Base-by-base conservation (phyloP, 306 rosid genomes). In the Pachyrhizus erosus region DNA sequence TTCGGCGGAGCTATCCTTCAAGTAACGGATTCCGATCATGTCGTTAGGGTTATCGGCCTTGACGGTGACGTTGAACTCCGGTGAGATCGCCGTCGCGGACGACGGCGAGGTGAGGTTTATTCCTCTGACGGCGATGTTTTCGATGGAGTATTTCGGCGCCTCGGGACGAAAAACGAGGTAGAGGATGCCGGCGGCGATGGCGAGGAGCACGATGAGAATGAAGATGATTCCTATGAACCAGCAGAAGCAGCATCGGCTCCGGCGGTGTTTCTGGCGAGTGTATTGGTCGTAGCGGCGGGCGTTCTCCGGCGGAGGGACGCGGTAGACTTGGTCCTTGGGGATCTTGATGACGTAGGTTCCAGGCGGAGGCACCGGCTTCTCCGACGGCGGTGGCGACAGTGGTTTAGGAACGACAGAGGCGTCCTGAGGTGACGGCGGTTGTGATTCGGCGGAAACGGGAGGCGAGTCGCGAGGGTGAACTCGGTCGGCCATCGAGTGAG, bases 311-410 rank as follows among this genome's bases (percentile, higher is more conserved):
- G 96, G 97, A 9, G 97, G 98, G 18, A 91, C 86, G 48, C 97
- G 96, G 88, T 90, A 91, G 78, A 91, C 85, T 74, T 86, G 91
- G 80, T 94, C 96, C 82, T 89, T 94, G 11, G 98, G 98, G 61
- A 92, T 83, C 70, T 89, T 78, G 76, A 94, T 84, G 76, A 91
- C 87, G 84, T 91, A 91, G 51, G 94, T 90, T n/a, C 90, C 91
- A 0, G 93, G 78, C 7, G 81, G 85, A 26, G 93, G 91, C n/a
- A 80, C 79, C 0, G 91, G 89, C 74, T 78, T 87, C 18, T 65
- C 89, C 3, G 84, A 58, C 0, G 84, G 75, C 0, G 82, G 75
- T 0, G 80, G 72, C 9, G 46, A 31, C 33, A 49, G 7, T 1
- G 79, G 85, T 15, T 66, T 83, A 15, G 45, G 62, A 70, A 62